Percentiles rank a stretch among this genome's conserved stretches.
Evolutionary conservation across 1,284 basidiomycete genomes (phyloP).

Genomic region (Naganishia liquefaciens): DNA sequence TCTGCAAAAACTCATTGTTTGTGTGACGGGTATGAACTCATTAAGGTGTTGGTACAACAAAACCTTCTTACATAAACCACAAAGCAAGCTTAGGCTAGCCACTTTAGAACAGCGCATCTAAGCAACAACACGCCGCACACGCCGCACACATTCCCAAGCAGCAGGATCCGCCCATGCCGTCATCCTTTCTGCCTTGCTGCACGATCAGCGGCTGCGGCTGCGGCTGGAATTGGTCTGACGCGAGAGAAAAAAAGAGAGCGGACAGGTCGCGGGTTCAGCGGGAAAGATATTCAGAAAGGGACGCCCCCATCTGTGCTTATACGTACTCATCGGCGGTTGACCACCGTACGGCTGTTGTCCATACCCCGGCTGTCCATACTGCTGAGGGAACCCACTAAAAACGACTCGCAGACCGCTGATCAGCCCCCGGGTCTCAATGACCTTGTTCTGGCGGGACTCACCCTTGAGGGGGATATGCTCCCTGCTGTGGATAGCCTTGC

Average conservation of each 20-base stretch:
- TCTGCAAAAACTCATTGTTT: too few relatives aligned
- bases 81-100: too few relatives aligned
- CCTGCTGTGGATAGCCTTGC: constrained; percentile 8
- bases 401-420: neutral
- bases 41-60: constrained; percentile 3
- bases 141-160: constrained; percentile 25
- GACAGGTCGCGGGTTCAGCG: neutral
- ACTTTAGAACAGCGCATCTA: constrained; percentile 20
- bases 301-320: neutral
- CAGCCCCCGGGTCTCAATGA: neutral
- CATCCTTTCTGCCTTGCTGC: constrained; percentile 11
- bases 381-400: constrained; percentile 15
- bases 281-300: neutral
- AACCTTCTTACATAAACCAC: too few relatives aligned
- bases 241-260: too few relatives aligned
- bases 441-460: neutral
- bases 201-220: constrained; percentile 26
- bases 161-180: constrained; percentile 5
- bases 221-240: constrained; percentile 24
- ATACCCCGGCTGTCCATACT: constrained; percentile 22
- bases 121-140: constrained; percentile 24
- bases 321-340: constrained; percentile 23
- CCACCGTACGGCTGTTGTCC: constrained; percentile 24
- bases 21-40: neutral
- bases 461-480: neutral